Percentiles rank a stretch among this genome's conserved stretches.
Conservation (phyloP, 345 rosid species). For the Populus pruinosa region DNA sequence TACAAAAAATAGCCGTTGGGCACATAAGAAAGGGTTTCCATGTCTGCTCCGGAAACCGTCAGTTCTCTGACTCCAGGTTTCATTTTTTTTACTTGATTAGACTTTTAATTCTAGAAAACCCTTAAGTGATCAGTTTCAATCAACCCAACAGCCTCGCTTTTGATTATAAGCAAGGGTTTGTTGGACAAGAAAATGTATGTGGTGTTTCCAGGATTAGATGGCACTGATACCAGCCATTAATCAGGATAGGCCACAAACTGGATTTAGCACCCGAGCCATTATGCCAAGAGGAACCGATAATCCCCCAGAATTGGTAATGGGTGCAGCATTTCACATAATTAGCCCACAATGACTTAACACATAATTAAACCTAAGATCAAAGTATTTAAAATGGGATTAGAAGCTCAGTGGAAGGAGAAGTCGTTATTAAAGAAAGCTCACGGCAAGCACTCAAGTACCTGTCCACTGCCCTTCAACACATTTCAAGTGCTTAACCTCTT, state of each 20-base stretch:
- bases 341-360: neutral
- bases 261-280: conserved; percentile 90
- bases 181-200: conserved; percentile 26
- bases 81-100: neutral
- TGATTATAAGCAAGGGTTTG: neutral
- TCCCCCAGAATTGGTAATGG: conserved; percentile 97
- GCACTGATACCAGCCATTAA: conserved; percentile 33
- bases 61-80: too few species aligned
- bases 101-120: neutral
- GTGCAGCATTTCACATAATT: conserved; percentile 25
- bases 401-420: conserved; percentile 99
- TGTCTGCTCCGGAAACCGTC: too few species aligned
- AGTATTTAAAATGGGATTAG: neutral
- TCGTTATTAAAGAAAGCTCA: conserved; percentile 71
- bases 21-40: too few species aligned
- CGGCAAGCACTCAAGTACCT: conserved; percentile 48
- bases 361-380: neutral
- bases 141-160: neutral
- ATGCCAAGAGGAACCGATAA: conserved; percentile 60
- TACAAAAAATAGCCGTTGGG: too few species aligned
- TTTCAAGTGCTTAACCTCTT: conserved; percentile 55
- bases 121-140: neutral
- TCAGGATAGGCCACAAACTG: conserved; percentile 72
- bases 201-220: conserved; percentile 84
- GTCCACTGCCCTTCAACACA: conserved; percentile 87